Conservation (phyloP, 768 basidiomycete genomes). For the Mycena rebaudengoi region DNA sequence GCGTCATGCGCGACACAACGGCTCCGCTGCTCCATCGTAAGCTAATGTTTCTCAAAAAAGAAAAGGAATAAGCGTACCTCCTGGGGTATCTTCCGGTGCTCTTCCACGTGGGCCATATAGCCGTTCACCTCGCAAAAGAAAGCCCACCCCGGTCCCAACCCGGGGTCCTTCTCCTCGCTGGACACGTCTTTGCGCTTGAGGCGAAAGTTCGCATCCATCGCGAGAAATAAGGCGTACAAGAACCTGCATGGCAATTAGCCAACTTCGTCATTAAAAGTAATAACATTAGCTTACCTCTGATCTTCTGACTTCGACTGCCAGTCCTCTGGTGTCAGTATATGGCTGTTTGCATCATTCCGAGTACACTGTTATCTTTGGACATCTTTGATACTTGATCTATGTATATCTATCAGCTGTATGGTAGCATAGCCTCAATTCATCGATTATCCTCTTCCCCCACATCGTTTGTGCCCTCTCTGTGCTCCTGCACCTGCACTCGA, state of each 20-base stretch:
- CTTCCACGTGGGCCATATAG: conserved; percentile 10
- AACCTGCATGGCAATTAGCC: conserved; percentile 8
- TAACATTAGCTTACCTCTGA: conserved; percentile 8
- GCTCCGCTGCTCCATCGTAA: background rate
- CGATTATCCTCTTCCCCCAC: no score
- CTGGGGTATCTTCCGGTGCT: background rate
- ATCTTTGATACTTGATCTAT: no score
- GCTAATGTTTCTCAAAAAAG: background rate
- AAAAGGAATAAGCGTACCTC: background rate
- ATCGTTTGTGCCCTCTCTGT: no score
- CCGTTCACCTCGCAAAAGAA: conserved; percentile 12
- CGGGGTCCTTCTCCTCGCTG: conserved; percentile 22
- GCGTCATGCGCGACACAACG: conserved; percentile 10
- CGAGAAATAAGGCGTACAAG: conserved; percentile 19
- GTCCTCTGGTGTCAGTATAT: no score
- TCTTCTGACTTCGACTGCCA: conserved; percentile 8
- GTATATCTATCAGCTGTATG: no score
- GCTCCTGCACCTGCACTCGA: no score
- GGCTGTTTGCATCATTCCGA: no score
- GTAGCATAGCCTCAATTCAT: no score
- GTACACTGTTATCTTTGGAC: no score
- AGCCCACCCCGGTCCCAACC: conserved; percentile 20
- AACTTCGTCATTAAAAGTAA: background rate
- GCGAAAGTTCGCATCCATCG: conserved; percentile 35
- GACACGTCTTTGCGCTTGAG: conserved; percentile 24